Conservation (phyloP, 1,139 yeast genomes). For the Nakaseomyces kungkrabaensis region DNA sequence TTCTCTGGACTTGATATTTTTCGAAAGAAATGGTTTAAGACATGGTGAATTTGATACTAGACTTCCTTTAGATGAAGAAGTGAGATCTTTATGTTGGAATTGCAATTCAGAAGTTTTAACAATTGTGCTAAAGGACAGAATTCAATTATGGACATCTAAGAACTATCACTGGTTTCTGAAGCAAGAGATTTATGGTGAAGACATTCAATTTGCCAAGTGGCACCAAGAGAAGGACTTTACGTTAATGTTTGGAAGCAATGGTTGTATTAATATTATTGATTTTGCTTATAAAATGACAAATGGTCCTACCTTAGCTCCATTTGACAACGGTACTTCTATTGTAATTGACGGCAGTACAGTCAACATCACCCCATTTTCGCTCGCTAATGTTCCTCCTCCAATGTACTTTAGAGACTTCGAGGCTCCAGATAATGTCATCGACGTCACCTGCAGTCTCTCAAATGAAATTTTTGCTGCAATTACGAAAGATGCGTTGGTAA, state of each 20-base stretch:
- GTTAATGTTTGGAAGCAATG: constrained; percentile 50
- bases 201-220: constrained; percentile 52
- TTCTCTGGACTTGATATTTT: constrained; percentile 52
- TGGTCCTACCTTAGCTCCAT: constrained; percentile 61
- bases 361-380: constrained; percentile 68
- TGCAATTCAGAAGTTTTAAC: constrained; percentile 72
- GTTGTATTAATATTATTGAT: constrained; percentile 53
- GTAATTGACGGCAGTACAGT: constrained; percentile 74
- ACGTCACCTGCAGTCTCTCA: constrained; percentile 54
- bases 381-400: constrained; percentile 95
- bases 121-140: constrained; percentile 45
- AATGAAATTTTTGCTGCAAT: constrained; percentile 53
- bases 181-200: constrained; percentile 47
- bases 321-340: constrained; percentile 67
- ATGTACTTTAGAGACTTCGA: constrained; percentile 61
- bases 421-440: constrained; percentile 44
- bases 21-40: constrained; percentile 87
- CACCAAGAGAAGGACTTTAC: constrained; percentile 85
- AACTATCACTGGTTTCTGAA: constrained; percentile 95
- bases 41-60: constrained; percentile 79
- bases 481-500: constrained; percentile 35
- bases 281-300: constrained; percentile 53
- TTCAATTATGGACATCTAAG: constrained; percentile 84
- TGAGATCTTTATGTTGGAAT: constrained; percentile 68
- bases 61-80: constrained; percentile 40